Percentiles rank a stretch among this genome's conserved stretches.
Conservation (phyloP, 2,329 filamentous ascomycete species). For the Lasiodiplodia sp. region DNA sequence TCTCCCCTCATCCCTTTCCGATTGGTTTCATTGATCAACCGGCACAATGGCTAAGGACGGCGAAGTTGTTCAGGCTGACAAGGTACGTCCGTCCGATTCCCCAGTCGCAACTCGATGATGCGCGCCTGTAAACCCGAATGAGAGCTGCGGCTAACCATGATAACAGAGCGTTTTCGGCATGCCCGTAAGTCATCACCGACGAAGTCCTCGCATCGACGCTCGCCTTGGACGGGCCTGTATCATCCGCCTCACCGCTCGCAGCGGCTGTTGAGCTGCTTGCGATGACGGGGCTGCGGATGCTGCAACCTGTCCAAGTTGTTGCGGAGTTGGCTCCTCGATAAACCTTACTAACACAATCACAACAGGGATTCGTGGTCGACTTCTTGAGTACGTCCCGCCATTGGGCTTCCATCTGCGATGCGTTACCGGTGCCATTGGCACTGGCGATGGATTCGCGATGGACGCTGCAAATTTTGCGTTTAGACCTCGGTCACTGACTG, state of each 20-base stretch:
- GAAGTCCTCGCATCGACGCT: constrained; percentile 31
- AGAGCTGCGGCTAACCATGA: constrained; percentile 21
- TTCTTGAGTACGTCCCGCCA: constrained; percentile 87
- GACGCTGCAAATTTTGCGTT: constrained; percentile 8
- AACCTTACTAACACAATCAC: constrained; percentile 33
- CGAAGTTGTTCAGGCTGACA: constrained; percentile 59
- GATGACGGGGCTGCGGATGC: constrained; percentile 34
- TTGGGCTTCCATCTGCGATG: neutral
- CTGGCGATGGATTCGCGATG: constrained; percentile 20
- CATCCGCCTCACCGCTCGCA: constrained; percentile 7
- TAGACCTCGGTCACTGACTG: constrained; percentile 49
- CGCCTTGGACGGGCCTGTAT: neutral
- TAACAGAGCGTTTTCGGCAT: constrained; percentile 59
- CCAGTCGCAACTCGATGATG: neutral
- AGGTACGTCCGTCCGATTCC: constrained; percentile 35
- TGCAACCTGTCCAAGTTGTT: constrained; percentile 39
- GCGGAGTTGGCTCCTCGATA: constrained; percentile 22
- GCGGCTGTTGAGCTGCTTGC: constrained; percentile 8
- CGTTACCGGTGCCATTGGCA: constrained; percentile 38
- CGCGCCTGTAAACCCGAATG: neutral
- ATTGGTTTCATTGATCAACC: constrained; percentile 48
- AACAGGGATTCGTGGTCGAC: constrained; percentile 91
- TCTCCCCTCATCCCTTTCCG: constrained; percentile 43
- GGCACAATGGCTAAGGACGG: constrained; percentile 52
- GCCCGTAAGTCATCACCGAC: constrained; percentile 44